Percentiles rank a stretch among this genome's conserved stretches.
Conservation (phyloP, 78 protist genomes). For the Dictyostelium brefeldianum region DNA sequence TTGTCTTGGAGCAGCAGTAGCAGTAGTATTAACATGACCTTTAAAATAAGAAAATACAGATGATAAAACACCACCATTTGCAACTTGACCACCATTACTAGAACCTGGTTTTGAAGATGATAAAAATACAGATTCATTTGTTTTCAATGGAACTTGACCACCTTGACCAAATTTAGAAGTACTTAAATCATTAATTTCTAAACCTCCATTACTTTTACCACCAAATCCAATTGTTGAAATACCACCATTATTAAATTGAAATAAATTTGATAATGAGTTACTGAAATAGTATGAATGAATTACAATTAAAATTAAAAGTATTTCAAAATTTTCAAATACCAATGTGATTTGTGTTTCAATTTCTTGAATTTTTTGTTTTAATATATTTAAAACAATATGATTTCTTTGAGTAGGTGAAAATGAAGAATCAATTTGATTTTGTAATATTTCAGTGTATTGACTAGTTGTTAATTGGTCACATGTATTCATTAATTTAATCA, state of each 20-base stretch:
- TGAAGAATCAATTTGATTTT: not conserved
- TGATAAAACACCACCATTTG: constrained; percentile 17
- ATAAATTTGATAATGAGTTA: not conserved
- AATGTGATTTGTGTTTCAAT: not conserved
- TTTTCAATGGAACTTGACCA: not conserved
- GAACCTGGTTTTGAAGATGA: not conserved
- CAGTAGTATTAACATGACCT: not conserved
- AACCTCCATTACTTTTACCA: not conserved
- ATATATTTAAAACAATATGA: constrained; percentile 26
- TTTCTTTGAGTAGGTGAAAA: constrained; percentile 35
- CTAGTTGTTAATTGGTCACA: constrained; percentile 25
- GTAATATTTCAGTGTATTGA: constrained; percentile 13
- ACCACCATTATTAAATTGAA: not conserved
- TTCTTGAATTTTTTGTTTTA: not conserved
- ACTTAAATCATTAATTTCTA: not conserved
- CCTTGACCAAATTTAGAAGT: not conserved
- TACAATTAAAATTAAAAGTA: constrained; percentile 23
- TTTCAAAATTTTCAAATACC: constrained; percentile 34
- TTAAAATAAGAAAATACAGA: constrained; percentile 11
- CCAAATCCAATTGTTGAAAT: not conserved
- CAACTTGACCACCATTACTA: no score
- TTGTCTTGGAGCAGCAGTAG: not conserved
- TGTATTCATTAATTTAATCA: not conserved
- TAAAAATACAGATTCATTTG: constrained; percentile 8
- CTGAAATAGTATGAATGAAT: constrained; percentile 50